A percentile compares a stretch with the other conserved stretches of the same genome.
phyloP scores from a whole-genome alignment of 768 basidiomycete genomes.

The Hypholoma fasciculare region DNA sequence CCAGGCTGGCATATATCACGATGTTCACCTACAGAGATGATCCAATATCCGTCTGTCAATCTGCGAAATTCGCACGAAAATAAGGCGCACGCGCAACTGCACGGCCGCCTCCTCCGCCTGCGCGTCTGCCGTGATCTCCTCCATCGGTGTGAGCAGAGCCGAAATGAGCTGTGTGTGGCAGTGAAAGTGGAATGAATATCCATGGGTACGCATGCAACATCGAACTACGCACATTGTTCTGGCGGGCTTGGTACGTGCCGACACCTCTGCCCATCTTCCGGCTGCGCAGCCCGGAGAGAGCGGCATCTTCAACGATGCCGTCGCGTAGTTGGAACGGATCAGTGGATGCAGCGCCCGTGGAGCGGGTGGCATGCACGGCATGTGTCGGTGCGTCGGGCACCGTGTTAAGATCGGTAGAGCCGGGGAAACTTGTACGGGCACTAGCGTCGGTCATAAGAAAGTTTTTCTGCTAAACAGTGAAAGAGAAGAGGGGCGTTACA shows the following conservation, averaged over 20 bases:
- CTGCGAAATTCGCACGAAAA: not conserved
- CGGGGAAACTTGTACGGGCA: no score
- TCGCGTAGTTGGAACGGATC: constrained; percentile 72
- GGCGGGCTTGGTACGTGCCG: constrained; percentile 65
- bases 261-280: constrained; percentile 61
- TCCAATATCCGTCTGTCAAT: not conserved
- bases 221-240: constrained; percentile 57
- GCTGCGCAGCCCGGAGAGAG: constrained; percentile 63
- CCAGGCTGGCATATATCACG: constrained; percentile 81
- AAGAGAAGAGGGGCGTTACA: no score
- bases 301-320: constrained; percentile 59
- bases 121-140: constrained; percentile 84
- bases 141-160: constrained; percentile 87
- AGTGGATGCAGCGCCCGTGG: constrained; percentile 29
- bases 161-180: constrained; percentile 65
- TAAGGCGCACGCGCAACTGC: constrained; percentile 61
- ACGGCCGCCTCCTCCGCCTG: constrained; percentile 63
- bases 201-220: not conserved
- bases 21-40: constrained; percentile 70
- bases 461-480: no score
- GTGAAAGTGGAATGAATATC: constrained; percentile 2
- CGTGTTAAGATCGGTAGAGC: no score
- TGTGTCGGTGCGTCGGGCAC: constrained; percentile 21
- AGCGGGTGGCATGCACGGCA: constrained; percentile 41
- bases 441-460: no score